Percentiles rank a stretch among this genome's conserved stretches.
phyloP scores from a whole-genome alignment of 352 stramenopile species.

The Globisporangium paroecandrum region DNA sequence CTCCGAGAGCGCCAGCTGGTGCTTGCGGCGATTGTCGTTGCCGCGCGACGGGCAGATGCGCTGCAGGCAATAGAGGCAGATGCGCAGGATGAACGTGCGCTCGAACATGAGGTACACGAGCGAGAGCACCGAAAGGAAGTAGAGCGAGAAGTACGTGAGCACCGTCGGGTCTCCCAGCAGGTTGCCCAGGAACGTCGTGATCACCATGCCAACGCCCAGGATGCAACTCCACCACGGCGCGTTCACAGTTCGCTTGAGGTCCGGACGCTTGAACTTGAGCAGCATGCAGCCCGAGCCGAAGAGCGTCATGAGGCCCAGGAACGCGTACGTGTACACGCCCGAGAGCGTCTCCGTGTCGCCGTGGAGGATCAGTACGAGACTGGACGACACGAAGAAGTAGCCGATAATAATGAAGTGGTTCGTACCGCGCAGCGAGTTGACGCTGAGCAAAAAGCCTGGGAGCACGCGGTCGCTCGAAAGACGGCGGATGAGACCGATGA shows the following conservation, averaged over 20 bases:
- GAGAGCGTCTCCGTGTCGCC: constrained; percentile 90
- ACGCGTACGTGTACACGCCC: constrained; percentile 95
- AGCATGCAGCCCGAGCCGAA: constrained; percentile 93
- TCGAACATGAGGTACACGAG: constrained; percentile 90
- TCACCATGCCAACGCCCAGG: constrained; percentile 75
- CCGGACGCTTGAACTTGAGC: constrained; percentile 93
- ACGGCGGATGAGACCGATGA: constrained; percentile 88
- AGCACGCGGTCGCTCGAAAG: constrained; percentile 90
- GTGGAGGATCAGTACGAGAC: constrained; percentile 87
- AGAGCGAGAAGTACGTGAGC: constrained; percentile 88
- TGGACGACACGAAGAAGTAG: constrained; percentile 88
- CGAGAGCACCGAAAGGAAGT: constrained; percentile 77
- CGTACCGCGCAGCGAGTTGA: constrained; percentile 82
- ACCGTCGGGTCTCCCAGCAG: constrained; percentile 82
- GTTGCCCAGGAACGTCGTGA: constrained; percentile 84
- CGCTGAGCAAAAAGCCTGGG: constrained; percentile 70
- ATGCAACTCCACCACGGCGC: constrained; percentile 88
- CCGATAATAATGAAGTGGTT: constrained; percentile 92
- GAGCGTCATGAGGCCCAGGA: constrained; percentile 93
- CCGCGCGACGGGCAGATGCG: constrained; percentile 70
- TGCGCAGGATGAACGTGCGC: constrained; percentile 80
- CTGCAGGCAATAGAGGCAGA: constrained; percentile 78
- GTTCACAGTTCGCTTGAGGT: constrained; percentile 83
- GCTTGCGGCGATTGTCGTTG: constrained; percentile 17
- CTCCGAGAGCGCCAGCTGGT: constrained; percentile 23